Percentiles rank a stretch among this genome's conserved stretches.
Evolutionary conservation across 164 flowering plant species (phyloP).

Genomic region (Magnolia sinica): DNA sequence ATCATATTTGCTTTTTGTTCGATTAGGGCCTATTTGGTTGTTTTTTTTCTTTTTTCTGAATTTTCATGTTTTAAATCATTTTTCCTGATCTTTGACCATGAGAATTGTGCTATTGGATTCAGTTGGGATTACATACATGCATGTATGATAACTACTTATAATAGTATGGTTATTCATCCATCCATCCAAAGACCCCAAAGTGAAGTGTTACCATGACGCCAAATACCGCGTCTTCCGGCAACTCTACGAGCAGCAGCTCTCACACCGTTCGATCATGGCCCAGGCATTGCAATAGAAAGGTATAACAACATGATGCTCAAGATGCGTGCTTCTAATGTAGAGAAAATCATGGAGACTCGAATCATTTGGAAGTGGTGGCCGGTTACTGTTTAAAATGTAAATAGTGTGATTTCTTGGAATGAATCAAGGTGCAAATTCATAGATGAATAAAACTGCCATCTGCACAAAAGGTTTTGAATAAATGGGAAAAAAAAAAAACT

Average conservation of each 20-base stretch:
- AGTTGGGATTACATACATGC: too few species aligned
- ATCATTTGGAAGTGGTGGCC: neutral
- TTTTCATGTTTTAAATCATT: too few species aligned
- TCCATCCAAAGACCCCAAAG: constrained; percentile 70
- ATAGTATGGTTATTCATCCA: constrained; percentile 28
- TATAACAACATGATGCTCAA: neutral
- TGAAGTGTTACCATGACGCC: constrained; percentile 88
- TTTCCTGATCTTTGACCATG: too few species aligned
- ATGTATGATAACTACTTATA: too few species aligned
- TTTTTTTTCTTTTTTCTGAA: too few species aligned
- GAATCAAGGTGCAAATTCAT: neutral
- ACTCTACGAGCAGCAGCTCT: constrained; percentile 78
- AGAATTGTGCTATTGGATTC: too few species aligned
- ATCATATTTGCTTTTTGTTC: too few species aligned
- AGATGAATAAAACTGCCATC: neutral
- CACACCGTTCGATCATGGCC: constrained; percentile 65
- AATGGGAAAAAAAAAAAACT: too few species aligned
- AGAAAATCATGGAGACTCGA: neutral
- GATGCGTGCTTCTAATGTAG: neutral
- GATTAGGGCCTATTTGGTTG: too few species aligned
- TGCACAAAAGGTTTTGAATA: neutral
- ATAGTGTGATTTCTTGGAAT: neutral
- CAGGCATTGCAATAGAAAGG: constrained; percentile 44
- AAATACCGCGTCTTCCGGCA: constrained; percentile 72
- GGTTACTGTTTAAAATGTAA: neutral